Conservation (phyloP, 2,329 filamentous ascomycete species). For the Neophaeococcomyces aloes region DNA sequence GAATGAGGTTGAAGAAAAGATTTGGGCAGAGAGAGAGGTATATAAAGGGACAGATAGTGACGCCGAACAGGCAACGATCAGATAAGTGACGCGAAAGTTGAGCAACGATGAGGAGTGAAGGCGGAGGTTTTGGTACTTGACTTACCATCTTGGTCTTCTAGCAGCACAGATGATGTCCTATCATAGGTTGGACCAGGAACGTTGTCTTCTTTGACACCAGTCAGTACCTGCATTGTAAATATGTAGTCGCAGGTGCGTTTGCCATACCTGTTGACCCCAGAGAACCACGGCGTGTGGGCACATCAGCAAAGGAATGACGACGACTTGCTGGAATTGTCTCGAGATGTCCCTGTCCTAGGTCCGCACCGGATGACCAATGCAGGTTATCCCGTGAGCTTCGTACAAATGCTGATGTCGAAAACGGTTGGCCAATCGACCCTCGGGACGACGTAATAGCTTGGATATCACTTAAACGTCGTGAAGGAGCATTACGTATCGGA, state of each 20-base stretch:
- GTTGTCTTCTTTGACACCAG: constrained; percentile 2
- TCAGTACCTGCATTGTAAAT: background rate
- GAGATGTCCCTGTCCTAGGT: constrained; percentile 37
- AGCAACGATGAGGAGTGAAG: background rate
- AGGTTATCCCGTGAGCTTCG: constrained; percentile 32
- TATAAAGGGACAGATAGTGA: background rate
- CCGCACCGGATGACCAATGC: constrained; percentile 42
- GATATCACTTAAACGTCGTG: constrained; percentile 33
- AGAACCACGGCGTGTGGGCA: constrained; percentile 38
- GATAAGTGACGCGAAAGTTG: too few species aligned
- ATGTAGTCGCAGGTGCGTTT: background rate
- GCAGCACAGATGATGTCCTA: background rate
- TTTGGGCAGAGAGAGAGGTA: background rate
- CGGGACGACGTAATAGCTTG: constrained; percentile 32
- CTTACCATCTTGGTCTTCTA: constrained; percentile 8
- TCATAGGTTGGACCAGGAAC: constrained; percentile 4
- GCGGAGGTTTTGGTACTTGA: background rate
- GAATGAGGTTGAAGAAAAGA: background rate
- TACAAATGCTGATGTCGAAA: constrained; percentile 16
- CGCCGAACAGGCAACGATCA: too few species aligned
- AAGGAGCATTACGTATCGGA: constrained; percentile 30
- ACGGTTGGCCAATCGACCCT: constrained; percentile 26
- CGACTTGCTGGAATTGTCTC: constrained; percentile 39
- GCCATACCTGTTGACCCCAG: constrained; percentile 30
- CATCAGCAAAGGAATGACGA: constrained; percentile 42